Conservation (phyloP, 495 filamentous ascomycete genomes). For the Tuber calosporum region DNA sequence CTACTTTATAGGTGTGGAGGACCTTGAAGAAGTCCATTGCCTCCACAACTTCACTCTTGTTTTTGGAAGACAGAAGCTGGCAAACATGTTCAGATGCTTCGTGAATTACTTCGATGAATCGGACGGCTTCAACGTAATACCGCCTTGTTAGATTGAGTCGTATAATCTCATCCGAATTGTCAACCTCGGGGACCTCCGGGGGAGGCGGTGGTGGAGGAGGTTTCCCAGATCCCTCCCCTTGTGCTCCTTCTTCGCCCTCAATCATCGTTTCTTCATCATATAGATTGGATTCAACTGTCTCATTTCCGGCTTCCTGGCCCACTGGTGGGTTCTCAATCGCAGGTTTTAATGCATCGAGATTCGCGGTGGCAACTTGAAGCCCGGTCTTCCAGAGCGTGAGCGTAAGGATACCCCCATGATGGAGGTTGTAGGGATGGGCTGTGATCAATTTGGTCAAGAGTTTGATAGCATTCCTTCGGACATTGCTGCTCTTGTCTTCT, state of each 20-base stretch:
- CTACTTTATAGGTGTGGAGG: slow-evolving; percentile 87
- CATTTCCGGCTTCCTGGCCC: slow-evolving; percentile 37
- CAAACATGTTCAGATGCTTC: slow-evolving; percentile 66
- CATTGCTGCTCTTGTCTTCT: slow-evolving; percentile 97
- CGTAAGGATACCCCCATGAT: slow-evolving; percentile 81
- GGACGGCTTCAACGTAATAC: slow-evolving; percentile 84
- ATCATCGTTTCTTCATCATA: slow-evolving; percentile 84
- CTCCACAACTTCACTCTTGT: slow-evolving; percentile 96
- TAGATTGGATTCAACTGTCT: slow-evolving; percentile 64
- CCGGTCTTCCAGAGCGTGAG: slow-evolving; percentile 76
- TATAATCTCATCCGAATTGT: slow-evolving; percentile 70
- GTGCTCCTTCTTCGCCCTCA: slow-evolving; percentile 51
- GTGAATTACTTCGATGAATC: slow-evolving; percentile 92
- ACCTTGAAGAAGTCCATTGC: slow-evolving; percentile 98
- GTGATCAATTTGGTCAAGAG: slow-evolving; percentile 77
- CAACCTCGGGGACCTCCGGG: slow-evolving; percentile 19
- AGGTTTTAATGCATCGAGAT: slow-evolving; percentile 74
- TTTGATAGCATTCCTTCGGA: slow-evolving; percentile 90
- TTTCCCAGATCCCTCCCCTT: slow-evolving; percentile 51
- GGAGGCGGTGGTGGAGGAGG: slow-evolving; percentile 42
- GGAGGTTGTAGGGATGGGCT: slow-evolving; percentile 84
- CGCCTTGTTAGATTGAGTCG: slow-evolving; percentile 78
- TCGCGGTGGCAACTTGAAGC: slow-evolving; percentile 68
- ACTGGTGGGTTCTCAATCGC: slow-evolving; percentile 54
- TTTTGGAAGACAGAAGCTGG: slow-evolving; percentile 82